Base-by-base conservation (phyloP, 176 grass and related monocot species). In the Avena atlantica region DNA sequence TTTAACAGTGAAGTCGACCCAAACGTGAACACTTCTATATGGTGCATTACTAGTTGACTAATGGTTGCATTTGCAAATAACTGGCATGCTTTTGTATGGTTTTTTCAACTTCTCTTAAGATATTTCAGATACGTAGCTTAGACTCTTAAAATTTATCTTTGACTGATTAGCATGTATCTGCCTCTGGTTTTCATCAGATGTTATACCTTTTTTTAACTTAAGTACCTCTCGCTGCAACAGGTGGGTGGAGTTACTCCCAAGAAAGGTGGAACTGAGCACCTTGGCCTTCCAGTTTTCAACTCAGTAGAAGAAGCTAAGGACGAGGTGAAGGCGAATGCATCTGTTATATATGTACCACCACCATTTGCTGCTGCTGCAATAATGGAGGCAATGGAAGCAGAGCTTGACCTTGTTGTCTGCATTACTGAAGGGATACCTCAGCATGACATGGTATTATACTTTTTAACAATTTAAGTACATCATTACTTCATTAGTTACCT, bases 391-490 rank as follows among this genome's bases (percentile, higher is more conserved):
- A 87, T 99, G 97, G 94, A 96, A 2, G 94, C 97, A 2, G 97
- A 99, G 37, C 91, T 99, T 11, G 97, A 99, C 68, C 94, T 99
- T 78, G 87, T 94, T 45, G 97, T 97, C 62, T 99, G 97, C 80
- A 99, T 99, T 91, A 99, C 97, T 0, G 97, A 99, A 90, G 97
- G 97, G 89, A 99, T 99, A 81, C 94, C 97, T 24, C 97, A 99
- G 78, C 97, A 99, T 84, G 97, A 99, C 78, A 96, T 99, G 97
- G 97, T 99, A 95, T 56, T 6, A 12, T 56, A 86, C 40, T 60
- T 70, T 78, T 65, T n/a, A 19, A 51, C 29, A 72, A 52, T 40
- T 48, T 58, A 16, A 37, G 12, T 71, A 55, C 11, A 8, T 20
- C 10, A 13, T 78, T 85, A 64, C 11, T 6, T 20, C 10, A 13